A percentile compares a stretch with the other conserved stretches of the same genome.
phyloP scores from a whole-genome alignment of 257 asterid genomes.

The Penstemon newberryi region DNA sequence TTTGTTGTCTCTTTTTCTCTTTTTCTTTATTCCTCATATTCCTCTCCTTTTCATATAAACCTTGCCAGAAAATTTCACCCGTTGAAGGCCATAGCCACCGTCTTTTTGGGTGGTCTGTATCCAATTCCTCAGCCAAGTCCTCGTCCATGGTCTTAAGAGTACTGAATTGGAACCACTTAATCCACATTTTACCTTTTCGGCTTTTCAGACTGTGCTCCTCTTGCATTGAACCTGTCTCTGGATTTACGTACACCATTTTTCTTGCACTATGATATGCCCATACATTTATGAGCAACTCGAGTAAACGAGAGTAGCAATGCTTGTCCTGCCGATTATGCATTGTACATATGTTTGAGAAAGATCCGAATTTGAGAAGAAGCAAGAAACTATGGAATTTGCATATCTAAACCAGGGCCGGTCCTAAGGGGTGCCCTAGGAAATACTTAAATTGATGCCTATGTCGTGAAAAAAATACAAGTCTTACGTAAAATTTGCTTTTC shows the following conservation, averaged over 20 bases:
- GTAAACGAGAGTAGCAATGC: constrained; percentile 81
- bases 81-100: constrained; percentile 93
- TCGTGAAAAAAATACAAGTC: too few relatives aligned
- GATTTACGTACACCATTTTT: constrained; percentile 78
- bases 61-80: constrained; percentile 89
- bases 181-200: constrained; percentile 88
- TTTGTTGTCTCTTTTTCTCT: constrained; percentile 66
- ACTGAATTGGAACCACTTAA: constrained; percentile 74
- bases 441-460: too few relatives aligned
- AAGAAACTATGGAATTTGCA: too few relatives aligned
- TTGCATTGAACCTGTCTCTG: constrained; percentile 66
- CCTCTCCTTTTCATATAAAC: constrained; percentile 70
- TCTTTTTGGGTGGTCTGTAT: constrained; percentile 53
- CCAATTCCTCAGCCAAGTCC: constrained; percentile 86
- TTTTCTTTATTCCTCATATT: constrained; percentile 54
- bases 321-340: constrained; percentile 60
- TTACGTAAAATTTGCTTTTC: too few relatives aligned
- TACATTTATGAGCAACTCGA: constrained; percentile 81
- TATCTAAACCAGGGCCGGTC: too few relatives aligned
- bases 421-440: too few relatives aligned
- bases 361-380: too few relatives aligned
- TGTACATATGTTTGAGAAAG: too few relatives aligned
- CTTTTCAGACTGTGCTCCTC: constrained; percentile 68
- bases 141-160: constrained; percentile 88
- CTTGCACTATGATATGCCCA: constrained; percentile 97